Evolutionary conservation across 345 rosid species (phyloP).

Genomic region (Noccaea bulbosa): DNA sequence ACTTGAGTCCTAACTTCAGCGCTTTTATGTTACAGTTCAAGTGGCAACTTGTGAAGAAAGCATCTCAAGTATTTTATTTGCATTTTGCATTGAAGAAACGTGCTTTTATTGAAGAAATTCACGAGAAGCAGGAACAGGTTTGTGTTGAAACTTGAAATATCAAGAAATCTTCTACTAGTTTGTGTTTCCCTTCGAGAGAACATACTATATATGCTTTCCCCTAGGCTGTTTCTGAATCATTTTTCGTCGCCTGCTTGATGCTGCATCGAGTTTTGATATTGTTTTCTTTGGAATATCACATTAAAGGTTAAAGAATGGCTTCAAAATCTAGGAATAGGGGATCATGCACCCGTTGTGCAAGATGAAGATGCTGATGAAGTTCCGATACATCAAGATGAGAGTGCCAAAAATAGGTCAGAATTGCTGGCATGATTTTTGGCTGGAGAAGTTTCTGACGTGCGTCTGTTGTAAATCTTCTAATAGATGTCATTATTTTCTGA

Average conservation of each 20-base stretch:
- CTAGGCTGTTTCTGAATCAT: not conserved
- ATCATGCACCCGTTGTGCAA: slow-evolving; percentile 64
- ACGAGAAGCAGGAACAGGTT: slow-evolving; percentile 99
- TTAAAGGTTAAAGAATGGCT: slow-evolving; percentile 99
- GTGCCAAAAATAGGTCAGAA: slow-evolving; percentile 73
- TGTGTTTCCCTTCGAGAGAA: slow-evolving; percentile 1
- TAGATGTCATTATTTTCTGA: slow-evolving; percentile 20
- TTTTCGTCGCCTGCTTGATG: slow-evolving; percentile 35
- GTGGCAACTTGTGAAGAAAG: slow-evolving; percentile 88
- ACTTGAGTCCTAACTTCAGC: slow-evolving; percentile 16
- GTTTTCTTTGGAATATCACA: slow-evolving; percentile 52
- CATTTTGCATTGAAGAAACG: slow-evolving; percentile 95
- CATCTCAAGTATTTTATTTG: slow-evolving; percentile 84
- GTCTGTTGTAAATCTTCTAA: slow-evolving; percentile 8
- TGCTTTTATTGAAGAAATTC: slow-evolving; percentile 89
- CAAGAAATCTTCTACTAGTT: slow-evolving; percentile 6
- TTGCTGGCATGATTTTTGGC: slow-evolving; percentile 19
- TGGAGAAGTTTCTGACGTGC: slow-evolving; percentile 15
- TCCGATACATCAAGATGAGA: slow-evolving; percentile 75
- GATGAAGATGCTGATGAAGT: slow-evolving; percentile 86
- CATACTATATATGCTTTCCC: slow-evolving; percentile 4
- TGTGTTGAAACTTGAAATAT: slow-evolving; percentile 24
- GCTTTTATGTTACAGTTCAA: slow-evolving; percentile 63
- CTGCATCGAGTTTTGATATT: slow-evolving; percentile 51
- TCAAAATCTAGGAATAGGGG: slow-evolving; percentile 99